Base-by-base conservation (phyloP, 2,329 filamentous ascomycete genomes). In the Bipolaris zeicola region DNA sequence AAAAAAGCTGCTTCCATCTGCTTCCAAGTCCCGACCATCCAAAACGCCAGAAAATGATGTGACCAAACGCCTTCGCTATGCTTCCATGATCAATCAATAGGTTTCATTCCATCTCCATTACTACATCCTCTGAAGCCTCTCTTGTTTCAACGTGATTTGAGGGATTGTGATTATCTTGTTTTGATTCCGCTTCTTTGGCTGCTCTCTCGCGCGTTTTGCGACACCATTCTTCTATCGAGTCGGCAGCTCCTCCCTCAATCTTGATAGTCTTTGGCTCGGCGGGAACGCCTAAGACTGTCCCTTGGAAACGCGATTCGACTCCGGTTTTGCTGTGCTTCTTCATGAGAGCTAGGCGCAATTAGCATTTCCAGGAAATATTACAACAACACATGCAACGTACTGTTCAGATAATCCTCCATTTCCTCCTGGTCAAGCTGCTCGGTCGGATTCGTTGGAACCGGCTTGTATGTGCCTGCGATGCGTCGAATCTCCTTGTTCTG, bases 251-350 rank as follows among this genome's bases (percentile, higher is more conserved):
- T 41, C 93, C 93, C 73, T 96, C 92, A 49, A 96, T 88, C 49
- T 88, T 81, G 26, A 96, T 80, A 6, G 89, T 85, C 68, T 86
- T 86, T 54, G 88, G 84, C 64, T 96, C 91, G 46, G 83, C 84
- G 42, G 83, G 81, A 63, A 88, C 88, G 3, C 94, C 94, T 10
- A 98, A 81, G 0, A 95, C 84, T 0, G 94, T 96, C 28, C 91
- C 92, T 64, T 89, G 86, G 74, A 92, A 96, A 68, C 94, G 89
- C 8, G 89, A 88, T 70, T 96, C 92, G 69, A 96, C 92, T 60
- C 90, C 91, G 0, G 89, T 90, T 67, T 95, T 96, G 78, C 89
- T 92, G 75, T 96, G 91, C 72, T 96, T 96, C 78, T 93, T 95
- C 77, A 96, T 97, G 39, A 98, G 80, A 4, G 87, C 89, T 90